phyloP scores from a whole-genome alignment of 1,139 yeast genomes.

The Debaryomyces psychrophilus region DNA sequence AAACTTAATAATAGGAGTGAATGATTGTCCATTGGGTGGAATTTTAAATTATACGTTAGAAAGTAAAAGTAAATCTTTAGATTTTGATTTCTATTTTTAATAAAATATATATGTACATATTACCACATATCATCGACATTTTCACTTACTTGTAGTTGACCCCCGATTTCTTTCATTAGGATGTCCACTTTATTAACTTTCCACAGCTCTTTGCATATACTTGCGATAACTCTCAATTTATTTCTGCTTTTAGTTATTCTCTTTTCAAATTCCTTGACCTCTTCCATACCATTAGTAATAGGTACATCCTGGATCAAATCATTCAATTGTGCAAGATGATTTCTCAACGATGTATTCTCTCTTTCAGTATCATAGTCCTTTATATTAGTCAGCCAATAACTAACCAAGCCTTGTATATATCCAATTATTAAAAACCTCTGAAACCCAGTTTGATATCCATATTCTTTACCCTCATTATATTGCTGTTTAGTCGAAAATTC shows the following conservation, averaged over 20 bases:
- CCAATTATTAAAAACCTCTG: conserved; percentile 70
- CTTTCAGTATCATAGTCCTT: conserved; percentile 18
- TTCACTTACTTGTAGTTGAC: conserved; percentile 42
- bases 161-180: conserved; percentile 41
- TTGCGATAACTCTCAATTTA: conserved; percentile 51
- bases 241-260: conserved; percentile 50
- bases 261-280: conserved; percentile 52
- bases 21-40: conserved; percentile 63
- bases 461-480: conserved; percentile 70
- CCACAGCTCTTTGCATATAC: conserved; percentile 37
- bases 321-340: conserved; percentile 36
- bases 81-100: conserved; percentile 43
- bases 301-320: conserved; percentile 29
- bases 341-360: conserved; percentile 19
- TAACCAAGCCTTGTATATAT: conserved; percentile 58
- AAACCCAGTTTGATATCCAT: conserved; percentile 78
- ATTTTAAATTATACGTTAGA: conserved; percentile 51
- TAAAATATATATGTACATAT: conserved; percentile 21
- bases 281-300: conserved; percentile 45
- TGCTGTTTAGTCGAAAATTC: conserved; percentile 44
- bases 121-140: conserved; percentile 52
- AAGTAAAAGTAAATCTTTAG: conserved; percentile 39
- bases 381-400: conserved; percentile 34
- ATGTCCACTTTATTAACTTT: conserved; percentile 38
- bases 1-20: conserved; percentile 54